A percentile compares a stretch with the other conserved stretches of the same genome.
Evolutionary conservation across 2,329 filamentous ascomycete species (phyloP).

Genomic region (Talaromyces sp.): DNA sequence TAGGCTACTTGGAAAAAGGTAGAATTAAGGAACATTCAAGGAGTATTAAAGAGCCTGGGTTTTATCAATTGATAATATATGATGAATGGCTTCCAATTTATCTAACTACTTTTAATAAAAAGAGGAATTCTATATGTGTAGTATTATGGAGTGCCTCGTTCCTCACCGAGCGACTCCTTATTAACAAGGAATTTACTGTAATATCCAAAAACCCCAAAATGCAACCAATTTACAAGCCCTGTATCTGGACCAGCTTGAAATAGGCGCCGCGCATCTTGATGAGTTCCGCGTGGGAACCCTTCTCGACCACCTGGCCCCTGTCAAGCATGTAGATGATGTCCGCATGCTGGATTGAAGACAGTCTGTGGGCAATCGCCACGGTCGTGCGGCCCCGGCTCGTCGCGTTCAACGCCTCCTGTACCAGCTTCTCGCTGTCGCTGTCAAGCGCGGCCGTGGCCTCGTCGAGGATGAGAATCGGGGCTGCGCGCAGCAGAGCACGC

Average conservation of each 20-base stretch:
- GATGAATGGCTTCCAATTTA: too few species aligned
- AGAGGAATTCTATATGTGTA: too few species aligned
- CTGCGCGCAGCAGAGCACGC: slow-evolving; percentile 68
- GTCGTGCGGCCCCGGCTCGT: slow-evolving; percentile 77
- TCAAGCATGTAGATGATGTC: background rate
- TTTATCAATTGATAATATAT: too few species aligned
- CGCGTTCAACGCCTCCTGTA: slow-evolving; percentile 75
- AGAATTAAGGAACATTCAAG: too few species aligned
- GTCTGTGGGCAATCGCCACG: slow-evolving; percentile 81
- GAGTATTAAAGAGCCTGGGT: too few species aligned
- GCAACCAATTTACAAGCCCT: background rate
- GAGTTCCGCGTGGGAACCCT: background rate
- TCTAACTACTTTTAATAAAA: too few species aligned
- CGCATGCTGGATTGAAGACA: slow-evolving; percentile 65
- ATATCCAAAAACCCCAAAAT: too few species aligned
- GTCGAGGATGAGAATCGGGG: slow-evolving; percentile 74
- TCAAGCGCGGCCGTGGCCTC: slow-evolving; percentile 83
- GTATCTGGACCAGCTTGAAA: background rate
- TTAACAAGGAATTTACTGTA: too few species aligned
- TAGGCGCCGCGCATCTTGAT: background rate
- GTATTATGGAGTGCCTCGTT: too few species aligned
- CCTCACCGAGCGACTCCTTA: too few species aligned
- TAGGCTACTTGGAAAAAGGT: too few species aligned
- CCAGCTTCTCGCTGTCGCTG: slow-evolving; percentile 78
- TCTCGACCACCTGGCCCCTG: background rate